These are phyloP conservation scores for Pseudocohnilembus persalinus DNA, from an alignment of 169 alveolate genomes.

Conservation along the genomic window DNA sequence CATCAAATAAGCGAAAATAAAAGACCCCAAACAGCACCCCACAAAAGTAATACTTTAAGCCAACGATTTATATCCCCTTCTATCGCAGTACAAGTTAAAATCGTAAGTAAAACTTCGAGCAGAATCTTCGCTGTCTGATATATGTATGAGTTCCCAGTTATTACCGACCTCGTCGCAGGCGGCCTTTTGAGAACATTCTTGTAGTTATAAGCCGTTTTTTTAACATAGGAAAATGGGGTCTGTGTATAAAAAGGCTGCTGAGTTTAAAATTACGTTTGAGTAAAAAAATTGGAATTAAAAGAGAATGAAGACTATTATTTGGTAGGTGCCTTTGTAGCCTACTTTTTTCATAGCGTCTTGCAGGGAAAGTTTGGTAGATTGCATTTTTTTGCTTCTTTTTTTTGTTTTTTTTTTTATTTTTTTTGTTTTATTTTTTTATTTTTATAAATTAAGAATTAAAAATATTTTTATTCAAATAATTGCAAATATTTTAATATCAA, in stretches of 20 bases:
- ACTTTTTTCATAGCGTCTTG: neutral
- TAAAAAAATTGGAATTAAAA: neutral
- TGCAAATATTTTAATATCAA: too few species aligned
- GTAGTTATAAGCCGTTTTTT: too few species aligned
- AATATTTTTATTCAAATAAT: too few species aligned
- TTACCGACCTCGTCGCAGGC: neutral
- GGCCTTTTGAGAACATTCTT: neutral
- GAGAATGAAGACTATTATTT: neutral
- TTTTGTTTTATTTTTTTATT: too few species aligned
- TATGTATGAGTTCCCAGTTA: too few species aligned
- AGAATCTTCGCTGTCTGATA: neutral
- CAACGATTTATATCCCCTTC: neutral
- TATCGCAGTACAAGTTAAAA: neutral
- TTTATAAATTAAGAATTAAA: too few species aligned
- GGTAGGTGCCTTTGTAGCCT: neutral
- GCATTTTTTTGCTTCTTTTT: too few species aligned
- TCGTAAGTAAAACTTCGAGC: neutral
- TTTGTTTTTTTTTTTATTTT: too few species aligned
- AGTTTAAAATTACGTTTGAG: neutral
- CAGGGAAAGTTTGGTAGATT: neutral
- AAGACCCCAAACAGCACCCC: neutral
- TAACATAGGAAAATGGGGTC: neutral
- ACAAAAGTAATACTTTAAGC: neutral
- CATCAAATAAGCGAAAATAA: neutral
- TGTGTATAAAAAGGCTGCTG: neutral